Percentiles rank a stretch among this genome's conserved stretches.
Evolutionary conservation across 2,329 filamentous ascomycete genomes (phyloP).

Genomic region (Verticillium alfalfae): DNA sequence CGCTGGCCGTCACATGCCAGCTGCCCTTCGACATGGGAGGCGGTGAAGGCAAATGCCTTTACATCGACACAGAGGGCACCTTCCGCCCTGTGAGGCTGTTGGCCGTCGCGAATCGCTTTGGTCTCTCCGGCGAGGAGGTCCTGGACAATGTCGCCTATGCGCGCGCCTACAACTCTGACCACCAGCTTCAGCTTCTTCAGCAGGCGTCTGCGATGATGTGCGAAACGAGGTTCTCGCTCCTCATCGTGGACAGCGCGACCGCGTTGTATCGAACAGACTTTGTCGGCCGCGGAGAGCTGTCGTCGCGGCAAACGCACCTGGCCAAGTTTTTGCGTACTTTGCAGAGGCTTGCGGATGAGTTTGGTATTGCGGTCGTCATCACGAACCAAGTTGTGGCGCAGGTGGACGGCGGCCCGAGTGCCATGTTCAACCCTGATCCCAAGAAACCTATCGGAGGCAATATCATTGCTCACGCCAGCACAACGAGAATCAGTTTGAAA

Average conservation of each 20-base stretch:
- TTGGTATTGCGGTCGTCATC: conserved; percentile 96
- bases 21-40: conserved; percentile 98
- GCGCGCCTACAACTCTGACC: conserved; percentile 95
- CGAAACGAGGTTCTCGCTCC: conserved; percentile 91
- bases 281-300: conserved; percentile 90
- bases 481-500: conserved; percentile 88
- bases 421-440: conserved; percentile 99
- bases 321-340: conserved; percentile 85
- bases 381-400: conserved; percentile 99
- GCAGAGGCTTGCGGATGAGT: conserved; percentile 73
- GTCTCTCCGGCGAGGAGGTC: conserved; percentile 92
- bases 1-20: conserved; percentile 96
- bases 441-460: conserved; percentile 99
- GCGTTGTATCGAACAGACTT: conserved; percentile 96
- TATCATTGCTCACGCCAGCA: conserved; percentile 97
- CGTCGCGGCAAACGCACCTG: conserved; percentile 83
- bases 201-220: conserved; percentile 99
- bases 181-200: conserved; percentile 90
- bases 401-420: conserved; percentile 89
- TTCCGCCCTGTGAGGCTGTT: conserved; percentile 89
- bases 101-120: conserved; percentile 89
- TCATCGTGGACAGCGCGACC: conserved; percentile 94
- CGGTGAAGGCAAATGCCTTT: conserved; percentile 95
- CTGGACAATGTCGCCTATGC: conserved; percentile 98
- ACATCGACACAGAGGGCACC: conserved; percentile 97